Evolutionary conservation across 2,329 filamentous ascomycete species (phyloP).

Genomic region (Pseudopyricularia cyperi): DNA sequence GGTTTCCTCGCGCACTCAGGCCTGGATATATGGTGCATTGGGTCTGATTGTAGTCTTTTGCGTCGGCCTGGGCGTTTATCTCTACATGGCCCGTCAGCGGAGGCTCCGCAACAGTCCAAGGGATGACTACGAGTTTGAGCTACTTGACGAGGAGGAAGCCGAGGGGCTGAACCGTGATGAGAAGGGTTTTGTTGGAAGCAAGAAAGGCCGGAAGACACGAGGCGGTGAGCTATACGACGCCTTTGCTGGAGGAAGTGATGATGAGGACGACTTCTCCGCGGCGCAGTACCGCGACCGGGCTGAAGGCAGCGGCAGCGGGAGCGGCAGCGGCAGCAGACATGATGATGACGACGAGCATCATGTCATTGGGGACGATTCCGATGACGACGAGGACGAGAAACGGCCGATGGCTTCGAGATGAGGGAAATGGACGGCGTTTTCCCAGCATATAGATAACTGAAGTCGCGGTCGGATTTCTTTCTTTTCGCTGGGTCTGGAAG

Average conservation of each 20-base stretch:
- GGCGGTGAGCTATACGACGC: slow-evolving; percentile 95
- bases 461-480: not conserved
- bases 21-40: slow-evolving; percentile 85
- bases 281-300: slow-evolving; percentile 23
- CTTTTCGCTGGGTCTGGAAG: not conserved
- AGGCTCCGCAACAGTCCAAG: slow-evolving; percentile 61
- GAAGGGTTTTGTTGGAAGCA: slow-evolving; percentile 27
- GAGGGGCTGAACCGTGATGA: slow-evolving; percentile 36
- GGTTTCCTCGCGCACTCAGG: slow-evolving; percentile 71
- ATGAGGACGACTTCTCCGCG: slow-evolving; percentile 50
- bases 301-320: slow-evolving; percentile 4
- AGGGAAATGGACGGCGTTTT: not conserved
- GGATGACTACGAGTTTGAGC: slow-evolving; percentile 88
- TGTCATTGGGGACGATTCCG: slow-evolving; percentile 35
- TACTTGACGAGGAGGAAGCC: slow-evolving; percentile 71
- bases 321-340: slow-evolving; percentile 15
- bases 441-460: not conserved
- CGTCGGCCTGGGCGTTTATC: slow-evolving; percentile 64
- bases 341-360: slow-evolving; percentile 30
- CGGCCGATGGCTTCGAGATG: not conserved
- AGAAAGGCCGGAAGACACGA: slow-evolving; percentile 37
- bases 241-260: slow-evolving; percentile 75
- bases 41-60: slow-evolving; percentile 81
- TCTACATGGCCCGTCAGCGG: slow-evolving; percentile 67
- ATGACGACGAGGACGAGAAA: slow-evolving; percentile 16